These are phyloP conservation scores for Mycena haematopus DNA, from an alignment of 768 basidiomycete genomes.

Conservation along the genomic window DNA sequence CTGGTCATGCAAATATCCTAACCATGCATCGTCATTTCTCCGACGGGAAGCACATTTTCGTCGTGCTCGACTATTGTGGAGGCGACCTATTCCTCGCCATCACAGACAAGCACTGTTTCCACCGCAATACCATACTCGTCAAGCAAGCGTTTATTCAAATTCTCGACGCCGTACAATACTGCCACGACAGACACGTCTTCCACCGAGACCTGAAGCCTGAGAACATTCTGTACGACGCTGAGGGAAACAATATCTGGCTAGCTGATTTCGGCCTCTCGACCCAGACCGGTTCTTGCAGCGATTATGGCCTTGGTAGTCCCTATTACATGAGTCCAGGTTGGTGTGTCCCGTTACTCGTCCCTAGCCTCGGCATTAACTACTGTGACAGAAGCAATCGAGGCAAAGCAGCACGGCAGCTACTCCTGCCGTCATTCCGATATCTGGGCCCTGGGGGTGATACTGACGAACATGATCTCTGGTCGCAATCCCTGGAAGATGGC, in stretches of 20 bases:
- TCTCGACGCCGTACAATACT: slow-evolving; percentile 78
- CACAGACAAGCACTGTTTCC: slow-evolving; percentile 58
- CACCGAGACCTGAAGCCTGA: slow-evolving; percentile 92
- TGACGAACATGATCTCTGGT: slow-evolving; percentile 82
- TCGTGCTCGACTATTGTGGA: slow-evolving; percentile 63
- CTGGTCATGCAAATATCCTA: slow-evolving; percentile 68
- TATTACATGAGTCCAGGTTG: slow-evolving; percentile 78
- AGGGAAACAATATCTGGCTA: slow-evolving; percentile 60
- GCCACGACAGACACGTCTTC: slow-evolving; percentile 72
- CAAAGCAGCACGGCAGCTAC: slow-evolving; percentile 53
- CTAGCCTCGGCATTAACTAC: slow-evolving; percentile 16
- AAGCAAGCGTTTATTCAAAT: slow-evolving; percentile 78
- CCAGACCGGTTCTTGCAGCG: slow-evolving; percentile 47
- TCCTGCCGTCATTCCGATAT: slow-evolving; percentile 70
- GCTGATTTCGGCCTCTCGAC: slow-evolving; percentile 84
- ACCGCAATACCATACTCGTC: slow-evolving; percentile 66
- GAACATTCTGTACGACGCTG: slow-evolving; percentile 68
- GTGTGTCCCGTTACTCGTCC: slow-evolving; percentile 29
- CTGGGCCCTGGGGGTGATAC: slow-evolving; percentile 80
- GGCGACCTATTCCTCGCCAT: slow-evolving; percentile 81
- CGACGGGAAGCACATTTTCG: slow-evolving; percentile 67
- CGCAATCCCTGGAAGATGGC: slow-evolving; percentile 83
- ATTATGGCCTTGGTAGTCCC: slow-evolving; percentile 65
- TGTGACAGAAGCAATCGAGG: slow-evolving; percentile 59
- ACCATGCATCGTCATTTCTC: slow-evolving; percentile 69